phyloP scores from a whole-genome alignment of 176 grass and related monocot genomes.

The Canna indica region DNA sequence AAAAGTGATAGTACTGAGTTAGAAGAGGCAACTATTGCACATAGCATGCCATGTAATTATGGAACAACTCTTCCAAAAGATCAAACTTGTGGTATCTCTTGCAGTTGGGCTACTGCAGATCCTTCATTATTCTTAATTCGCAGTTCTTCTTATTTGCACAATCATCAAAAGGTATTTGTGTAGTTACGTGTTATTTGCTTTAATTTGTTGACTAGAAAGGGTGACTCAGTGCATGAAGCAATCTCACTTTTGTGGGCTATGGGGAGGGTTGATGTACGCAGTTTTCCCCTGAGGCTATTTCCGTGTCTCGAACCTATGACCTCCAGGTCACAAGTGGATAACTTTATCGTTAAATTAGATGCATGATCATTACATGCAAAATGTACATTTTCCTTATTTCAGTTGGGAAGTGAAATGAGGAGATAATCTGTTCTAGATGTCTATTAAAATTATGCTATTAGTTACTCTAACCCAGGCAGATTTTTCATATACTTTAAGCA shows the following conservation, averaged over 20 bases:
- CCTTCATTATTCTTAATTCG: slow-evolving; percentile 88
- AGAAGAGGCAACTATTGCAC: not conserved
- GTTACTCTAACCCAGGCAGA: too few species aligned
- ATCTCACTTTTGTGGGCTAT: too few species aligned
- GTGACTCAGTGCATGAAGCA: not conserved
- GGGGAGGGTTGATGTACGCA: not conserved
- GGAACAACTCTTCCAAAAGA: slow-evolving; percentile 92
- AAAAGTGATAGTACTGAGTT: slow-evolving; percentile 1
- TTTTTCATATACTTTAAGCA: too few species aligned
- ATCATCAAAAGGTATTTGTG: slow-evolving; percentile 62
- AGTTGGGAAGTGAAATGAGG: too few species aligned
- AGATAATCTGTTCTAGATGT: too few species aligned
- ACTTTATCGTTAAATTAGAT: too few species aligned
- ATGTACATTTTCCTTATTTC: too few species aligned
- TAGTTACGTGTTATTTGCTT: not conserved
- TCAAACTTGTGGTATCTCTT: slow-evolving; percentile 36
- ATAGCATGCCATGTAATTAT: slow-evolving; percentile 31
- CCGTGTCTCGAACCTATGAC: too few species aligned
- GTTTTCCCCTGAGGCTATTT: too few species aligned
- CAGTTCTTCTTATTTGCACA: slow-evolving; percentile 70
- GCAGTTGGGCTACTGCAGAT: slow-evolving; percentile 79
- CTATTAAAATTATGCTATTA: too few species aligned
- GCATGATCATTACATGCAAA: too few species aligned
- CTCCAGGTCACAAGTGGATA: too few species aligned
- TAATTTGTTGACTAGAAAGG: not conserved